These are phyloP conservation scores for Aureobasidium uvarum DNA, from an alignment of 2,329 filamentous ascomycete genomes.

Conservation along the genomic window DNA sequence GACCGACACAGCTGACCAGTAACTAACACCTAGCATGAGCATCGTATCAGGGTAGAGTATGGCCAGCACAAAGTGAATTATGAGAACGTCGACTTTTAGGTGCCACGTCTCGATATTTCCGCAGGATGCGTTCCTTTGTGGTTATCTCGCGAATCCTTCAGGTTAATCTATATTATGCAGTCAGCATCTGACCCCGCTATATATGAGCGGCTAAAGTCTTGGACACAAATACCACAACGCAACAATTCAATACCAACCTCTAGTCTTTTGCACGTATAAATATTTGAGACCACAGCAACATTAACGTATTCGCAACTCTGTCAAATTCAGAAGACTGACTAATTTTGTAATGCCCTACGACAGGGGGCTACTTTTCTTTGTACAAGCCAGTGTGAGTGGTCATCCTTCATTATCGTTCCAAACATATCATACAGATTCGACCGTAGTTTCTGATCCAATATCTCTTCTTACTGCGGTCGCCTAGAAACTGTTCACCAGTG, in stretches of 20 bases:
- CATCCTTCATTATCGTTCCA: slow-evolving; percentile 20
- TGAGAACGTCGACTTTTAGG: not conserved
- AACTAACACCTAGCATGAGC: not conserved
- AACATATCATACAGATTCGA: not conserved
- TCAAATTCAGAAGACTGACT: not conserved
- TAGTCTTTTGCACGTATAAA: not conserved
- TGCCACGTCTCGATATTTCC: not conserved
- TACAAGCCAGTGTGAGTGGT: not conserved
- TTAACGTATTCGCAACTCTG: not conserved
- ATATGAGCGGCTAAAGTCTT: not conserved
- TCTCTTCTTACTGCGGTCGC: too few species aligned
- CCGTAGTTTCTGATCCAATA: not conserved
- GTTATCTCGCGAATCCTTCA: not conserved
- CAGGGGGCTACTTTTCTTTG: not conserved
- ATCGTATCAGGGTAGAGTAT: not conserved
- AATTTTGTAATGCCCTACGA: not conserved
- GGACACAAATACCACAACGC: not conserved
- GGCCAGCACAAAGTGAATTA: not conserved
- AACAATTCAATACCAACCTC: not conserved
- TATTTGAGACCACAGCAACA: not conserved
- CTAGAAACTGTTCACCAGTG: slow-evolving; percentile 42
- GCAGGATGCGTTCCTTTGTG: not conserved
- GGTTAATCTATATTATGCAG: not conserved
- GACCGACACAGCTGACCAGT: not conserved
- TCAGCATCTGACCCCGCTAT: not conserved